Base-by-base conservation (phyloP, 2,329 filamentous ascomycete species). In the Aureobasidium sp. region DNA sequence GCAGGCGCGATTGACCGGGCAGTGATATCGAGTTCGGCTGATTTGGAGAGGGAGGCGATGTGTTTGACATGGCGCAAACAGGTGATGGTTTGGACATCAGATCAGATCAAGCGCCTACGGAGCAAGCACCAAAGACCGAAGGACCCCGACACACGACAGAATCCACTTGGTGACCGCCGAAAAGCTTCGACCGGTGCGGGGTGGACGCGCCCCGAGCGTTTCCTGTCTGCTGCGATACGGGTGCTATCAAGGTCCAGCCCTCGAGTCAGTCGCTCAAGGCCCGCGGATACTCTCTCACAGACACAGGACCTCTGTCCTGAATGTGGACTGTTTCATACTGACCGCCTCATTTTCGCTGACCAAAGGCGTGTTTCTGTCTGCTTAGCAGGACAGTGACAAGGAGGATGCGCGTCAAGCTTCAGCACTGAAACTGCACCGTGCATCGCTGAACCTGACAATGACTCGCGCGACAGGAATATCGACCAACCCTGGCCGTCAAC, bases 161-260 rank as follows among this genome's bases (percentile, higher is more conserved):
- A 27, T 25, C 16, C 49, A 51, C 49, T 21, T 21, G 21, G 21
- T 27, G n/a, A 27, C 10, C 14, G 6, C 21, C 5, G 5, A 39
- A n/a, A 41, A 42, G 37, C 37, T 44, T 55, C 51, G 51, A 55
- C 39, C 37, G 34, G 51, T 44, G 51, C 39, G 51, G 51, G 51
- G 51, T 42, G 37, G 13, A 29, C 13, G 32, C 34, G 48, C 48
- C 14, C 25, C 45, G 14, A 48, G 50, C 34, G 50, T 36, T 37
- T 41, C n/a, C 48, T 50, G 48, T 36, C 48, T 50, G 10, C 14
- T 6, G 14, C 11, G 13, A 37, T 21, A 21, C 21, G 21, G 10
- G 9, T 9, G 47, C 30, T 30, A 49, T 14, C 44, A 21, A n/a
- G 25, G 27, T 48, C 27, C 45, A 48, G 45, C 30, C 21, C n/a